Conservation (phyloP, 352 stramenopile genomes). For the Vaucheria bursata region DNA sequence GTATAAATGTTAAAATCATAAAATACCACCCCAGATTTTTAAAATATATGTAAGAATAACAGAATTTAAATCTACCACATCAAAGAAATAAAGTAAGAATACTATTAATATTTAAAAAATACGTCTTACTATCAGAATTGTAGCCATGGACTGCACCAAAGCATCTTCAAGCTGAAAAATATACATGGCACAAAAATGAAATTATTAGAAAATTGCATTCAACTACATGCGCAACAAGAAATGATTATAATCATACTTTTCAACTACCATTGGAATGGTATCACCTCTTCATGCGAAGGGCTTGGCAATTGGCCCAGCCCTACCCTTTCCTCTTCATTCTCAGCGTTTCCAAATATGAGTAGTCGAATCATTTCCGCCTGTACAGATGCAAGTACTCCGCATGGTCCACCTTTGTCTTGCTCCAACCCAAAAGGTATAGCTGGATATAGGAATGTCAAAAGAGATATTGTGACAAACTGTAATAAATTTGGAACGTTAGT, state of each 20-base stretch:
- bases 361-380: constrained; percentile 77
- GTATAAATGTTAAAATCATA: too few species aligned
- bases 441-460: neutral
- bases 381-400: constrained; percentile 81
- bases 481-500: neutral
- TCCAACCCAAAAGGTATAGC: constrained; percentile 67
- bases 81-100: too few species aligned
- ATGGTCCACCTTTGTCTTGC: constrained; percentile 83
- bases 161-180: neutral
- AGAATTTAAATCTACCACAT: too few species aligned
- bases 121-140: neutral
- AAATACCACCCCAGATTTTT: too few species aligned
- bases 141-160: constrained; percentile 9
- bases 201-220: too few species aligned
- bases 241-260: too few species aligned
- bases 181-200: too few species aligned
- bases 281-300: neutral
- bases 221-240: too few species aligned
- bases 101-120: too few species aligned
- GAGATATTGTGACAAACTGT: neutral
- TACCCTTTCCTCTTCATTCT: constrained; percentile 9
- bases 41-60: too few species aligned
- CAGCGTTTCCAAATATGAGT: constrained; percentile 54
- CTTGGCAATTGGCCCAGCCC: constrained; percentile 8
- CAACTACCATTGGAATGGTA: too few species aligned